phyloP scores from a whole-genome alignment of 768 basidiomycete species.

The Tricholoma terreum region DNA sequence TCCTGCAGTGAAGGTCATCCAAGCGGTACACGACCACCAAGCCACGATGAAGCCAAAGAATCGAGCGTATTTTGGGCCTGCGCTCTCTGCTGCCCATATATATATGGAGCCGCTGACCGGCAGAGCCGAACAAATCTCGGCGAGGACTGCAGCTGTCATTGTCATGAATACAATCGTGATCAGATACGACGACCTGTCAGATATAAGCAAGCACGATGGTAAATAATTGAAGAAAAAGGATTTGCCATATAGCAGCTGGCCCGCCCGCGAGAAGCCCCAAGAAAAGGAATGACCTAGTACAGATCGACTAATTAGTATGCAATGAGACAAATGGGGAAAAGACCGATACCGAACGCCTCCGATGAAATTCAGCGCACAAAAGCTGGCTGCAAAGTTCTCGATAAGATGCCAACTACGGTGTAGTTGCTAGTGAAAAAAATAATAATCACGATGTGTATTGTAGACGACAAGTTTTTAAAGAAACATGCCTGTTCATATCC shows the following conservation, averaged over 20 bases:
- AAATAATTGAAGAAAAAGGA: neutral
- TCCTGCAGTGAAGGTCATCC: slow-evolving; percentile 90
- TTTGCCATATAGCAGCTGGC: slow-evolving; percentile 80
- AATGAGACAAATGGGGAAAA: neutral
- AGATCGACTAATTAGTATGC: slow-evolving; percentile 1
- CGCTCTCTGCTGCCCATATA: slow-evolving; percentile 92
- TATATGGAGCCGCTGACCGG: slow-evolving; percentile 90
- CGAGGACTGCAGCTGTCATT: slow-evolving; percentile 82
- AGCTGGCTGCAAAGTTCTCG: slow-evolving; percentile 86
- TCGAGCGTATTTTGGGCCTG: slow-evolving; percentile 80
- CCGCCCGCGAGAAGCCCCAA: slow-evolving; percentile 83
- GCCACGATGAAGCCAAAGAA: slow-evolving; percentile 89
- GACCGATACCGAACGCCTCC: slow-evolving; percentile 69
- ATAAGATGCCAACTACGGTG: slow-evolving; percentile 82
- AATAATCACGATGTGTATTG: slow-evolving; percentile 5
- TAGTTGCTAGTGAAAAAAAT: slow-evolving; percentile 54
- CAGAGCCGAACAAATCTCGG: slow-evolving; percentile 88
- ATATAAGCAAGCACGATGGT: slow-evolving; percentile 14
- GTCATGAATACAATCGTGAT: slow-evolving; percentile 84
- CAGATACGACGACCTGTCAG: slow-evolving; percentile 74
- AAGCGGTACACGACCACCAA: slow-evolving; percentile 94
- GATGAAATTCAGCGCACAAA: slow-evolving; percentile 88
- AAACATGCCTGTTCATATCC: slow-evolving; percentile 75
- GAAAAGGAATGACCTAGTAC: slow-evolving; percentile 66
- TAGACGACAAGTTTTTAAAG: neutral